Evolutionary conservation across 2,329 filamentous ascomycete genomes (phyloP).

Genomic region (Diaporthe velutina): DNA sequence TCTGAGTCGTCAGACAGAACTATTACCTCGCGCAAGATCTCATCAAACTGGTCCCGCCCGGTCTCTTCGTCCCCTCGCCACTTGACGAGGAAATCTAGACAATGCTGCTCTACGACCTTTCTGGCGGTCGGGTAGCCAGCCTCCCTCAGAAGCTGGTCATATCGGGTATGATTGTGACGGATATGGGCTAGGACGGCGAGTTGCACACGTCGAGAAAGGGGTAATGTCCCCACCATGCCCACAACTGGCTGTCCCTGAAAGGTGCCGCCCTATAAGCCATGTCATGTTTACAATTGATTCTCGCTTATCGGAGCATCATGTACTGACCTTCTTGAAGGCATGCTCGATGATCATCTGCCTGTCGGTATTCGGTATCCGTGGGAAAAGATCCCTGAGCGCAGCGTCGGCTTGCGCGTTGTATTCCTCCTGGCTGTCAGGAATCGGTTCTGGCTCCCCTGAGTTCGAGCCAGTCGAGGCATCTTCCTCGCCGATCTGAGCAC

Average conservation of each 20-base stretch:
- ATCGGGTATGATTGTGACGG: constrained; percentile 75
- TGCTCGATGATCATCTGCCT: constrained; percentile 72
- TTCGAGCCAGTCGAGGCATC: constrained; percentile 43
- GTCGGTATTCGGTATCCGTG: constrained; percentile 74
- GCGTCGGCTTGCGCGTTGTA: constrained; percentile 74
- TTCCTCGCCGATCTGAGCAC: constrained; percentile 45
- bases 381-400: constrained; percentile 73
- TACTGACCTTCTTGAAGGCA: constrained; percentile 70
- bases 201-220: constrained; percentile 73
- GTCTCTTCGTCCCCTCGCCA: constrained; percentile 80
- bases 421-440: constrained; percentile 69
- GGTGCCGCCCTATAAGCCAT: constrained; percentile 56
- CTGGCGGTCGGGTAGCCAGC: constrained; percentile 71
- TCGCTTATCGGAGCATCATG: constrained; percentile 45
- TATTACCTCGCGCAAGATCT: constrained; percentile 75
- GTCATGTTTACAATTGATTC: constrained; percentile 29
- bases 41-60: constrained; percentile 75
- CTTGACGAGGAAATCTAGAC: constrained; percentile 76
- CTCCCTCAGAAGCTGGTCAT: constrained; percentile 71
- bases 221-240: constrained; percentile 67
- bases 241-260: constrained; percentile 69
- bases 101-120: constrained; percentile 71
- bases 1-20: constrained; percentile 70
- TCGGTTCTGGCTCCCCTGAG: constrained; percentile 64
- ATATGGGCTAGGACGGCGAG: constrained; percentile 76